phyloP scores from a whole-genome alignment of 805 yeast species.

The Ogataea trehalophila region DNA sequence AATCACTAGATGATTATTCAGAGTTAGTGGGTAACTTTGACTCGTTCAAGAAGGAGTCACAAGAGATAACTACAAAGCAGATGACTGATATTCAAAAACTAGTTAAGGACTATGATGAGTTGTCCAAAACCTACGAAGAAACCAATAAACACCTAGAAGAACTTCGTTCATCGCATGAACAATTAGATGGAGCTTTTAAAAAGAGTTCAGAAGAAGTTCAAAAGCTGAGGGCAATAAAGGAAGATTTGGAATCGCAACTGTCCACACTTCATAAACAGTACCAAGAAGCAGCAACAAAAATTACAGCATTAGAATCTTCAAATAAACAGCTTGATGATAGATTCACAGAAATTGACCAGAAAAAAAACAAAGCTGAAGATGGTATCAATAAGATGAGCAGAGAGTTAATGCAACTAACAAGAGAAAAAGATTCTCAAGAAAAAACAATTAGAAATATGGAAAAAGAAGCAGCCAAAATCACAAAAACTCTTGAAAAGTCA shows the following conservation, averaged over 20 bases:
- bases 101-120: conserved; percentile 28
- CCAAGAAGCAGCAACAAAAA: conserved; percentile 17
- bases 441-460: conserved; percentile 38
- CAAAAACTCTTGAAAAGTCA: conserved; percentile 33
- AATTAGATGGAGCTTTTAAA: conserved; percentile 16
- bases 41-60: conserved; percentile 16
- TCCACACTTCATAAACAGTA: conserved; percentile 12
- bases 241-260: conserved; percentile 34
- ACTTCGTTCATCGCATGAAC: conserved; percentile 26
- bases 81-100: conserved; percentile 19
- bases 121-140: conserved; percentile 24
- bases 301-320: conserved; percentile 15
- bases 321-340: conserved; percentile 28
- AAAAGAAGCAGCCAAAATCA: conserved; percentile 32
- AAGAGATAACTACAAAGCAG: conserved; percentile 14
- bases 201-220: conserved; percentile 24
- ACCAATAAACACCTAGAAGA: conserved; percentile 30
- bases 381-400: conserved; percentile 89
- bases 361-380: conserved; percentile 55
- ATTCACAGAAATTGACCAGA: conserved; percentile 29
- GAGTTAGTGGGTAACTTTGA: conserved; percentile 13
- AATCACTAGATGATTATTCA: conserved; percentile 34
- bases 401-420: conserved; percentile 64
- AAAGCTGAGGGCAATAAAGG: conserved; percentile 17
- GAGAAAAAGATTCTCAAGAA: conserved; percentile 51